Evolutionary conservation across 2,329 filamentous ascomycete genomes (phyloP).

Genomic region (Talaromyces islandicus): DNA sequence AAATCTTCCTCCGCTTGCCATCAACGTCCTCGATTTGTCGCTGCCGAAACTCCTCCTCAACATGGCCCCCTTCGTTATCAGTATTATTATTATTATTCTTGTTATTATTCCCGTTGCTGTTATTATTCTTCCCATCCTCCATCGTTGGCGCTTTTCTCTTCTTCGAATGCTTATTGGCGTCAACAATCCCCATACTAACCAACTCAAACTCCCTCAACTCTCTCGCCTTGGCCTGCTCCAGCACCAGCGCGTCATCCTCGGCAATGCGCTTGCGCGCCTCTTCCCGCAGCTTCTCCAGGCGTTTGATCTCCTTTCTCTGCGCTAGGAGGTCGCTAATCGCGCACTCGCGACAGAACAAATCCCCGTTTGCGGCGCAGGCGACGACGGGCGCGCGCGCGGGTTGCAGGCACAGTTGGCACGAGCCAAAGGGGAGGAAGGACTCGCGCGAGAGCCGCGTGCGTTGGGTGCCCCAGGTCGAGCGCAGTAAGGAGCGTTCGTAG

Average conservation of each 20-base stretch:
- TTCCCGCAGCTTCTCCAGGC: constrained; percentile 62
- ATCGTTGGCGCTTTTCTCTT: constrained; percentile 24
- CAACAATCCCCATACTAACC: constrained; percentile 64
- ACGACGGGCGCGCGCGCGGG: constrained; percentile 79
- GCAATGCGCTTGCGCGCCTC: constrained; percentile 56
- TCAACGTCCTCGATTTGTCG: constrained; percentile 38
- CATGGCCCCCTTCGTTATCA: constrained; percentile 14
- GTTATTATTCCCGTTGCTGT: constrained; percentile 1
- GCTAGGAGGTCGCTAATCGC: constrained; percentile 84
- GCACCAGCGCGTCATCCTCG: constrained; percentile 54
- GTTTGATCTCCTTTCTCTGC: constrained; percentile 86
- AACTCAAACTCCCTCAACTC: constrained; percentile 79
- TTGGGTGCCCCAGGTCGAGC: constrained; percentile 73
- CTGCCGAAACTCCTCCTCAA: constrained; percentile 19
- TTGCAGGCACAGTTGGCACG: constrained; percentile 80
- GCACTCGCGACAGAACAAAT: constrained; percentile 94
- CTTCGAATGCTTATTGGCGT: constrained; percentile 18
- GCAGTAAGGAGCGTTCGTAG: constrained; percentile 78
- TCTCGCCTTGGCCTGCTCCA: constrained; percentile 63
- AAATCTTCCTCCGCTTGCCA: constrained; percentile 65
- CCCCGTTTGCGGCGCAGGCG: constrained; percentile 68
- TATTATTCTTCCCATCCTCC: constrained; percentile 9
- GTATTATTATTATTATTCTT: no score
- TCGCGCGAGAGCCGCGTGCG: constrained; percentile 82
- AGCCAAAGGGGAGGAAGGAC: constrained; percentile 85